A percentile compares a stretch with the other conserved stretches of the same genome.
phyloP scores from a whole-genome alignment of 768 basidiomycete genomes.

The Paxillus rubicundulus region DNA sequence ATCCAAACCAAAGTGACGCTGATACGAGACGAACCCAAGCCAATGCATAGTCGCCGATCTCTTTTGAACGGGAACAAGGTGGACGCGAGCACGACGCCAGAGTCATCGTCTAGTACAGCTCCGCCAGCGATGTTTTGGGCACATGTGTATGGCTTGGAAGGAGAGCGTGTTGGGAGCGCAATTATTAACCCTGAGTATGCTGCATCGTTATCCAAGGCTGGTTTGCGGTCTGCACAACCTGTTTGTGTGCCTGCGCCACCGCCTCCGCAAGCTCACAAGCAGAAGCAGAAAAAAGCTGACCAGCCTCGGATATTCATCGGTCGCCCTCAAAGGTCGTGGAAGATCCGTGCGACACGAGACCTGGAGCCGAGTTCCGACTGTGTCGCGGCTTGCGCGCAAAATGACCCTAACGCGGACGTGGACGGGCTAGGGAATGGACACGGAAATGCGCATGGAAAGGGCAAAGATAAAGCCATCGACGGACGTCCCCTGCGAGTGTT shows the following conservation, averaged over 20 bases:
- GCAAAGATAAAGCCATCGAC: background rate
- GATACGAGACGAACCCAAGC: slow-evolving; percentile 15
- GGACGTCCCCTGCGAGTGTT: slow-evolving; percentile 14
- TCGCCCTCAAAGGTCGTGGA: slow-evolving; percentile 22
- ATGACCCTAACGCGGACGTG: background rate
- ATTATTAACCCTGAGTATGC: slow-evolving; percentile 19
- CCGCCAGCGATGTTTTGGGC: slow-evolving; percentile 29
- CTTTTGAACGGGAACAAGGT: background rate
- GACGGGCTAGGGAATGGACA: background rate
- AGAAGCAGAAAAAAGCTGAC: background rate
- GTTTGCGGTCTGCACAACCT: background rate
- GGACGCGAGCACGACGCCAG: slow-evolving; percentile 5
- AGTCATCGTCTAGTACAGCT: background rate
- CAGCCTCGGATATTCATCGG: slow-evolving; percentile 27
- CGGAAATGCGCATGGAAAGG: background rate
- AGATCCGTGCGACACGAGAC: slow-evolving; percentile 19
- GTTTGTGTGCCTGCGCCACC: no score
- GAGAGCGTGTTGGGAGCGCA: slow-evolving; percentile 26
- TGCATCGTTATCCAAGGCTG: background rate
- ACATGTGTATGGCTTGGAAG: slow-evolving; percentile 32
- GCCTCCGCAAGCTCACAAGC: background rate
- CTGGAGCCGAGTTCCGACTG: slow-evolving; percentile 14
- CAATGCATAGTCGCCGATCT: background rate
- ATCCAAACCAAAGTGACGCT: slow-evolving; percentile 23
- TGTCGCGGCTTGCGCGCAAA: background rate